Conservation (phyloP, 352 stramenopile species). For the Globisporangium acanthophoron region DNA sequence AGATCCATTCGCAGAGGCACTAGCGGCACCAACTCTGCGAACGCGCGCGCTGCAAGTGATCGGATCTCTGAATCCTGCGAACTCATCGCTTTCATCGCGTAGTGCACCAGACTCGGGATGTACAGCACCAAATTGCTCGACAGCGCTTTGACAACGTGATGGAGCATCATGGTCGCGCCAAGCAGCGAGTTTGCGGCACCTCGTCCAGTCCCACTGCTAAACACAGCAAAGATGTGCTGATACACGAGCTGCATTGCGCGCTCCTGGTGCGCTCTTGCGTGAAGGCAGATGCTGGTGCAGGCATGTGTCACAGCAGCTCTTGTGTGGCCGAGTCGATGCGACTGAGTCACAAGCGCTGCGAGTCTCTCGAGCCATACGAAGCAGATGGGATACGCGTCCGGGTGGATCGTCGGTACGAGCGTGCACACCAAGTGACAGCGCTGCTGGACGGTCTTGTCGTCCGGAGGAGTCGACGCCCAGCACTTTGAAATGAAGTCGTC, state of each 20-base stretch:
- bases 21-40: constrained; percentile 63
- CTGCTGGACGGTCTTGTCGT: constrained; percentile 38
- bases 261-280: constrained; percentile 20
- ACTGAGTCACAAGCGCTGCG: constrained; percentile 19
- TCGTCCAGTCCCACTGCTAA: constrained; percentile 6
- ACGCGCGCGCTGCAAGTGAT: constrained; percentile 45
- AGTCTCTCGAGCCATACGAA: constrained; percentile 44
- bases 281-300: constrained; percentile 42
- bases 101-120: constrained; percentile 64
- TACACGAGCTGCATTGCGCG: constrained; percentile 51
- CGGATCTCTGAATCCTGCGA: constrained; percentile 34
- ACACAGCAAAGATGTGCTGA: constrained; percentile 33
- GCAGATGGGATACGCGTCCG: constrained; percentile 19
- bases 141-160: constrained; percentile 35
- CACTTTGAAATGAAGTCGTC: constrained; percentile 28
- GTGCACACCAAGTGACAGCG: constrained; percentile 44
- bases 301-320: constrained; percentile 29
- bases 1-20: constrained; percentile 78
- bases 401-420: constrained; percentile 28
- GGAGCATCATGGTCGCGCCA: constrained; percentile 54
- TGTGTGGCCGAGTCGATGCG: constrained; percentile 21
- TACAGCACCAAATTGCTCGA: constrained; percentile 35
- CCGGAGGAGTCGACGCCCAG: constrained; percentile 19
- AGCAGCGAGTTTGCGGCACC: constrained; percentile 7
- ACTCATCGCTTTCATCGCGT: constrained; percentile 63